These are phyloP conservation scores for Sodiomyces alkalinus DNA, from an alignment of 2,329 filamentous ascomycete genomes.

Conservation along the genomic window DNA sequence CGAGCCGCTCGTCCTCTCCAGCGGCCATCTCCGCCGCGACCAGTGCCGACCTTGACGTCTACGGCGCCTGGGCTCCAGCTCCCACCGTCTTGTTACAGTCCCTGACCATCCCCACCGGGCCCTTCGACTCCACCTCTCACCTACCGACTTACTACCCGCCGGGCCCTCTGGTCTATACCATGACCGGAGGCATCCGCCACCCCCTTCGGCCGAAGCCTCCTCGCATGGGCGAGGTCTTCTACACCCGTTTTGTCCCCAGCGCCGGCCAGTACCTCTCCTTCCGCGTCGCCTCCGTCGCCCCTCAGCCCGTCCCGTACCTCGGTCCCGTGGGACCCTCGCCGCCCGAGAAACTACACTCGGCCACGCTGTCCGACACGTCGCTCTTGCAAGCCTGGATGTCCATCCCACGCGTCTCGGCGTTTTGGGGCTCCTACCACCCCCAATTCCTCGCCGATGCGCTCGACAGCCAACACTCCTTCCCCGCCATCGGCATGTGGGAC, in stretches of 20 bases:
- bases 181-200: slow-evolving; percentile 67
- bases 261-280: slow-evolving; percentile 77
- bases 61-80: slow-evolving; percentile 20
- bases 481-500: slow-evolving; percentile 86
- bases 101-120: slow-evolving; percentile 37
- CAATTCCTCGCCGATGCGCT: slow-evolving; percentile 54
- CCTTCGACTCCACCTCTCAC: slow-evolving; percentile 70
- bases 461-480: slow-evolving; percentile 62
- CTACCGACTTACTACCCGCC: slow-evolving; percentile 86
- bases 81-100: slow-evolving; percentile 17
- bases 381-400: slow-evolving; percentile 82
- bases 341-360: slow-evolving; percentile 23
- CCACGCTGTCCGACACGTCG: slow-evolving; percentile 31
- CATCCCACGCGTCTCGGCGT: slow-evolving; percentile 64
- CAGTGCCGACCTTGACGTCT: slow-evolving; percentile 19
- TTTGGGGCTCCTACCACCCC: slow-evolving; percentile 60
- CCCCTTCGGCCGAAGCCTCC: slow-evolving; percentile 79
- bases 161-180: slow-evolving; percentile 63
- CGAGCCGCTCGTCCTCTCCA: slow-evolving; percentile 11
- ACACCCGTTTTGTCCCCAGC: slow-evolving; percentile 73
- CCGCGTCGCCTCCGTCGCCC: slow-evolving; percentile 60
- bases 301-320: slow-evolving; percentile 45
- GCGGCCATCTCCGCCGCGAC: slow-evolving; percentile 11
- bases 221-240: slow-evolving; percentile 81
- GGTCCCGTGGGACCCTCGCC: slow-evolving; percentile 36